These are phyloP conservation scores for Tricharina praecox DNA, from an alignment of 495 filamentous ascomycete genomes.

Conservation along the genomic window DNA sequence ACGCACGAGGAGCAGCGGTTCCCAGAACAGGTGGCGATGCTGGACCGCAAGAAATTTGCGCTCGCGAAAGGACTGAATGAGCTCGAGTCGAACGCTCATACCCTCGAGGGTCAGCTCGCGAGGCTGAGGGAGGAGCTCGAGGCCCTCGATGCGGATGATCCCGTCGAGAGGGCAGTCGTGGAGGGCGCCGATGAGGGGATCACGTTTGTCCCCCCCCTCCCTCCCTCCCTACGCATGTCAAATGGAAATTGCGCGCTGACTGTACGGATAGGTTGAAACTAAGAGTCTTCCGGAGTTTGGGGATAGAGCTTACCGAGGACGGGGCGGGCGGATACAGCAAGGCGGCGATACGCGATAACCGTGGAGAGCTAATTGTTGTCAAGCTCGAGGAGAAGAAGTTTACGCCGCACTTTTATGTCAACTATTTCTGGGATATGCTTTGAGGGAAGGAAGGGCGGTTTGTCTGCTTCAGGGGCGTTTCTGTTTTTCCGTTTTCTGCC, in stretches of 20 bases:
- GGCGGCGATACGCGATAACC: constrained; percentile 66
- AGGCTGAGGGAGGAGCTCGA: constrained; percentile 58
- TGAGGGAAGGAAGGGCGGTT: too few species aligned
- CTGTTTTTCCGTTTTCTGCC: too few species aligned
- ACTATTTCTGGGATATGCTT: constrained; percentile 88
- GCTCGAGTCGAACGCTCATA: constrained; percentile 78
- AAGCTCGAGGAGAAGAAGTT: constrained; percentile 91
- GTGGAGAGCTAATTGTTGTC: constrained; percentile 86
- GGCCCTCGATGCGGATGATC: constrained; percentile 64
- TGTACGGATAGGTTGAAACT: constrained; percentile 49
- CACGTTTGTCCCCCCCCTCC: constrained; percentile 9
- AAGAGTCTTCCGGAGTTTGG: constrained; percentile 78
- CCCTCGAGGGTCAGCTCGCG: constrained; percentile 64
- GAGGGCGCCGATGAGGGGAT: constrained; percentile 38
- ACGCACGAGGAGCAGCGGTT: constrained; percentile 22
- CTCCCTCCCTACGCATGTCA: constrained; percentile 23
- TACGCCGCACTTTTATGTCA: constrained; percentile 79
- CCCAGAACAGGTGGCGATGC: constrained; percentile 24
- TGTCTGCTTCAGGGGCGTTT: too few species aligned
- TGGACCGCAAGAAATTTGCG: constrained; percentile 58
- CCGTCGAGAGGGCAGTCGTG: constrained; percentile 35
- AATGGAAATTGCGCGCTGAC: not conserved
- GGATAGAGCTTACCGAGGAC: constrained; percentile 75
- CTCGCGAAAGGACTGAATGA: constrained; percentile 76
- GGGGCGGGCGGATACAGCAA: constrained; percentile 64